Base-by-base conservation (phyloP, 805 yeast genomes). In the Candida corydali region DNA sequence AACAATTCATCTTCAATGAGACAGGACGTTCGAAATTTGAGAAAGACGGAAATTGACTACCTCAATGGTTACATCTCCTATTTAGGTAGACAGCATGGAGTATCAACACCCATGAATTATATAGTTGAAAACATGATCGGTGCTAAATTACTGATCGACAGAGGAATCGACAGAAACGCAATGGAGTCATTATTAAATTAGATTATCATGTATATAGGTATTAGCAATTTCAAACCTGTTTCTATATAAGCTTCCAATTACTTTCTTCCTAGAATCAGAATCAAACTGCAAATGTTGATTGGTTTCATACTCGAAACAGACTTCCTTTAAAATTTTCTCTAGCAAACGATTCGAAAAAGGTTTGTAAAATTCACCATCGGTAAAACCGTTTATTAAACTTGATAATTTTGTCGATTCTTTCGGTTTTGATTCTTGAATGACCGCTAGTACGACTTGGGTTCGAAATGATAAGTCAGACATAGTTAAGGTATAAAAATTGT, bases 21-120 rank as follows among this genome's bases (percentile, higher is more conserved):
- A 33, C 78, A 76, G 40, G 98, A 91, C 49, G 61, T 78, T 12
- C 50, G 66, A 31, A 54, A 60, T 44, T 60, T 73, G 40, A 71
- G 75, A 46, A 70, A 67, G 11, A 85, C 93, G 0, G 98, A 91
- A 53, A 75, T 91, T 15, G 84, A 81, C 42, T 83, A 75, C 54
- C 80, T 91, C 41, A 93, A 89, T 54, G 97, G 97, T 1, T 86
- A 78, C 51, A 69, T 89, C 9, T 80, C 74, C 1, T 54, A 51
- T 5, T 59, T 78, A 36, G 95, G 86, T 1, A 47, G 57, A 20
- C 60, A 63, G 40, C 58, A 69, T 32, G 64, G 69, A 1, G 32
- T 66, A 1, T 47, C 61, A 1, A 72, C 81, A 1, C 70, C 70
- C 1, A 60, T 69, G 31, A 82, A 82, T 52, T 50, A 51, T 20